Base-by-base conservation (phyloP, 805 yeast genomes). In the Lipomyces oligophaga region DNA sequence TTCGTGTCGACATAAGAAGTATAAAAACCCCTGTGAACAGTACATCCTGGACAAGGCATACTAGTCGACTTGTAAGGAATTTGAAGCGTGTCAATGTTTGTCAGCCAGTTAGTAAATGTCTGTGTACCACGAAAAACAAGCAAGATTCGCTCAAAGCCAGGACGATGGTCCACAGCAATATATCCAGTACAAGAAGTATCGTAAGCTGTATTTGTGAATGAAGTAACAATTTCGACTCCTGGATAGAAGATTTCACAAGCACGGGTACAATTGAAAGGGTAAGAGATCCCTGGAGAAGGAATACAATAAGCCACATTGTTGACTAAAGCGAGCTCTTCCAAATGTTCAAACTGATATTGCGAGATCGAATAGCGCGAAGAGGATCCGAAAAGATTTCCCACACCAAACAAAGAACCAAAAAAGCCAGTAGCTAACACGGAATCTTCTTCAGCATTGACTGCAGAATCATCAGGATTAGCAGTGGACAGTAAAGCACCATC, bases 91-190 rank as follows among this genome's bases (percentile, higher is more conserved):
- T 72, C 70, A 38, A 81, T 67, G 63, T 85, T 83, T 26, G 78
- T 71, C 10, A 72, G 45, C 82, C 85, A 80, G 60, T 85, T 93
- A 34, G 72, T 70, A 13, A 70, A 61, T 6, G 81, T 72, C 1
- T 79, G 66, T 0, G 87, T 77, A 4, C 93, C 93, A 64, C 87
- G 72, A 55, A 79, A 80, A 0, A 70, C 76, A 34, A 80, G 61
- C 32, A 56, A 31, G 28, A 56, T 56, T 10, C 58, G 55, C n/a
- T 21, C 26, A n/a, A 38, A 25, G 27, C 13, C 20, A 2, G 33
- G 31, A 19, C 45, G 43, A 48, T 75, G 72, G 59, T 83, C 84
- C 1, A 76, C 63, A 1, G 60, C 60, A 16, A 57, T 47, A 38
- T 47, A 57, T 5, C 60, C 60, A 6, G 60, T 32, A 38, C 58